Evolutionary conservation across 192 early-diverging fungal genomes (phyloP).

Genomic region (Spizellomyces sp.): DNA sequence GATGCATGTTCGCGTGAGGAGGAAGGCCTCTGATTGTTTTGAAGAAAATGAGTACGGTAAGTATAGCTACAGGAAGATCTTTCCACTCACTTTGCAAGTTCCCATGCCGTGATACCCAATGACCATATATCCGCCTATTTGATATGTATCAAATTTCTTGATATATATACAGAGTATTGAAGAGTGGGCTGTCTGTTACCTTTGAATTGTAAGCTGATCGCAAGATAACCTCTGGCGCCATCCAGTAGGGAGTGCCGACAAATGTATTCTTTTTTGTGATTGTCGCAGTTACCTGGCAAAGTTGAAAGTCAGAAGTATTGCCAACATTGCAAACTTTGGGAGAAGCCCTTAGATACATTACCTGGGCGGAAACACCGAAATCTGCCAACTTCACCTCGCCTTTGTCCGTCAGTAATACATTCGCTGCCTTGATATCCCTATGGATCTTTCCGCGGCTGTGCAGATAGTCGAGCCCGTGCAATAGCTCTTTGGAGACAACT

Average conservation of each 20-base stretch:
- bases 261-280: conserved; percentile 93
- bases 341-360: conserved; percentile 16
- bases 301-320: not conserved
- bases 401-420: conserved; percentile 73
- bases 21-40: conserved; percentile 82
- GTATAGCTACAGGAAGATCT: conserved; percentile 18
- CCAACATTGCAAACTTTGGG: not conserved
- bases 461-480: conserved; percentile 90
- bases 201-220: conserved; percentile 51
- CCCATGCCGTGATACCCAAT: conserved; percentile 81
- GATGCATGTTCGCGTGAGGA: conserved; percentile 88
- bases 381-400: conserved; percentile 93
- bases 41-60: conserved; percentile 63
- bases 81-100: conserved; percentile 45
- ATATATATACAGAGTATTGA: not conserved
- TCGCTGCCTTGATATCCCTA: conserved; percentile 91
- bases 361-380: conserved; percentile 95
- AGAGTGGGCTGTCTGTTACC: conserved; percentile 50
- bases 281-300: conserved; percentile 44
- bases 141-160: not conserved
- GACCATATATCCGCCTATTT: conserved; percentile 92
- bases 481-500: conserved; percentile 80
- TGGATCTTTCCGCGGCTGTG: conserved; percentile 76
- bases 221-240: conserved; percentile 57
- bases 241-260: conserved; percentile 87